Percentiles rank a stretch among this genome's conserved stretches.
These are phyloP conservation scores for Erythrophleum ivorense DNA, from an alignment of 331 rosid genomes.

Conservation along the genomic window DNA sequence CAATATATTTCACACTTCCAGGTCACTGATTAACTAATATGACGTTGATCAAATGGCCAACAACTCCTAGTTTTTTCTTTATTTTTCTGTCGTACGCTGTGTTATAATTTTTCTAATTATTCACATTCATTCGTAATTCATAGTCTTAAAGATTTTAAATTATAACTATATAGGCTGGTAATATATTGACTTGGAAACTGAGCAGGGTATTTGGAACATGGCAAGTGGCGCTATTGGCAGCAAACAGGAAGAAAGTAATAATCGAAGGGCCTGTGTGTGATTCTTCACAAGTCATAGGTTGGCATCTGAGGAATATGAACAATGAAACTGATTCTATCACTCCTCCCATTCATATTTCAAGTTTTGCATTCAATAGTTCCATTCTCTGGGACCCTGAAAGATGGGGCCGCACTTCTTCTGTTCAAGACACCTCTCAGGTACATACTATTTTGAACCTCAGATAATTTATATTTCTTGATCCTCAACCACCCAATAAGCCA, in stretches of 20 bases:
- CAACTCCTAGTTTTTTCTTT: background rate
- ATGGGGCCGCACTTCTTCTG: slow-evolving; percentile 98
- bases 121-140: background rate
- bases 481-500: slow-evolving; percentile 1
- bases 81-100: background rate
- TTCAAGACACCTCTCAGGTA: slow-evolving; percentile 90
- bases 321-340: slow-evolving; percentile 60
- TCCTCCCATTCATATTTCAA: slow-evolving; percentile 78
- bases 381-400: slow-evolving; percentile 98
- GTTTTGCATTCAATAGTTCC: slow-evolving; percentile 90
- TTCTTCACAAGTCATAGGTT: slow-evolving; percentile 90
- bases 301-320: slow-evolving; percentile 82
- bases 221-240: slow-evolving; percentile 76
- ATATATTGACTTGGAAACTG: slow-evolving; percentile 21
- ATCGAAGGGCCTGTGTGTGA: slow-evolving; percentile 97
- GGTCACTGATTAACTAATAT: background rate
- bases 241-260: slow-evolving; percentile 66
- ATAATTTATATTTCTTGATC: background rate
- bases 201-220: slow-evolving; percentile 92
- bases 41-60: background rate
- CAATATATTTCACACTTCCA: background rate
- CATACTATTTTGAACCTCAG: background rate
- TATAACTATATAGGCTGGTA: background rate
- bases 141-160: background rate
- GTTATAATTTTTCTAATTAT: background rate